Base-by-base conservation (phyloP, 768 basidiomycete genomes). In the Amyloporia xantha region DNA sequence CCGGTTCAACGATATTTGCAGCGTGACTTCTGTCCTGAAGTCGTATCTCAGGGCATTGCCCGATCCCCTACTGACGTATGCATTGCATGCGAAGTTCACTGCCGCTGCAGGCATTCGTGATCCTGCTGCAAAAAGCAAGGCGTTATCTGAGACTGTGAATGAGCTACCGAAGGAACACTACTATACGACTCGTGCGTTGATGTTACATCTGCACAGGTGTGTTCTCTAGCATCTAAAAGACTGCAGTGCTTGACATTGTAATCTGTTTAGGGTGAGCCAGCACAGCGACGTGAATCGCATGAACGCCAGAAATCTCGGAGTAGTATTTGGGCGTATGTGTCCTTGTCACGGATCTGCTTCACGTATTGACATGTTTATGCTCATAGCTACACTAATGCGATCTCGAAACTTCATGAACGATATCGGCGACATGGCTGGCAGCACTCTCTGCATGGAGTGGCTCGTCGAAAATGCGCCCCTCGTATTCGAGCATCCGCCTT, bases 351-450 rank as follows among this genome's bases (percentile, higher is more conserved):
- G n/a, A n/a, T 23, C n/a, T n/a, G n/a, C n/a, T n/a, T n/a, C n/a
- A n/a, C n/a, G n/a, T n/a, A 15, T 17, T 41, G 9, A 42, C 28
- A 36, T 23, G n/a, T n/a, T 23, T 17, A 20, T n/a, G 12, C 7
- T 35, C 13, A 2, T 56, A 98, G 94, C 95, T 10, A 98, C 95
- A 1, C 73, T 99, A 17, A 90, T 97, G 84, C 81, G 89, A 59
- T 94, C 95, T 6, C 77, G 79, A 27, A 86, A 94, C 62, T 82
- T 86, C 3, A 75, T 77, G 23, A 81, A 89, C 15, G 96, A 98
- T 69, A 97, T 97, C 70, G 86, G 83, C 59, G 95, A 99, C 66
- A 98, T 98, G 90, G 94, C 91, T 6, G 91, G 91, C 46, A 97
- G 95, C 68, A 91, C 95, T 5, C 76, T 93, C 50, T 81, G 86